A percentile compares a stretch with the other conserved stretches of the same genome.
Conservation (phyloP, 441 rosid species). For the Theobroma grandiflorum region DNA sequence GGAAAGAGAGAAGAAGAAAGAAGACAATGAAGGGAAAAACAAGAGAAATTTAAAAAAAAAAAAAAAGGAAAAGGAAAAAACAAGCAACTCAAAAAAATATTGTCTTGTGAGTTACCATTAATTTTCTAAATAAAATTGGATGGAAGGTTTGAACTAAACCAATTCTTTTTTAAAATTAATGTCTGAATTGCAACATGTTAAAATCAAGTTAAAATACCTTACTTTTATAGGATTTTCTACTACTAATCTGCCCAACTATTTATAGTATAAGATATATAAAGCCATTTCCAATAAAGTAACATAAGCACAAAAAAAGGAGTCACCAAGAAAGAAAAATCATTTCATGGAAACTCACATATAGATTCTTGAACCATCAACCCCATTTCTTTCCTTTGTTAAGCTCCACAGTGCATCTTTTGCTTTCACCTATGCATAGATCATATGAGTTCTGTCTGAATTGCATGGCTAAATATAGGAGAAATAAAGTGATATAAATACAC, state of each 20-base stretch:
- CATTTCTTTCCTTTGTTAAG: conserved; percentile 77
- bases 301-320: conserved; percentile 15
- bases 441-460: conserved; percentile 12
- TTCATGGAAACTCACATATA: conserved; percentile 66
- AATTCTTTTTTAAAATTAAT: not conserved
- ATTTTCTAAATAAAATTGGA: not conserved
- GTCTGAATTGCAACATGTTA: not conserved
- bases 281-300: conserved; percentile 1
- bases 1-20: not conserved
- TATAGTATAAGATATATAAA: not conserved
- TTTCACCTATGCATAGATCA: conserved; percentile 63
- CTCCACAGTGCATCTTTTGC: conserved; percentile 73
- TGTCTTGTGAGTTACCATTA: not conserved
- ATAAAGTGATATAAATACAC: conserved; percentile 17
- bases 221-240: conserved; percentile 1
- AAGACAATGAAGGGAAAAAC: not conserved
- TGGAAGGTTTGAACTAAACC: not conserved
- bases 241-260: not conserved
- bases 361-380: conserved; percentile 87
- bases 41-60: not conserved
- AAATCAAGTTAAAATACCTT: too few species aligned
- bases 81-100: not conserved
- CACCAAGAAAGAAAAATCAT: conserved; percentile 22
- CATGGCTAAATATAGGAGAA: not conserved
- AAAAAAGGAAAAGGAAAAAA: not conserved